Percentiles rank a stretch among this genome's conserved stretches.
These are phyloP conservation scores for Leccinum ochraceum DNA, from an alignment of 768 basidiomycete genomes.

Conservation along the genomic window DNA sequence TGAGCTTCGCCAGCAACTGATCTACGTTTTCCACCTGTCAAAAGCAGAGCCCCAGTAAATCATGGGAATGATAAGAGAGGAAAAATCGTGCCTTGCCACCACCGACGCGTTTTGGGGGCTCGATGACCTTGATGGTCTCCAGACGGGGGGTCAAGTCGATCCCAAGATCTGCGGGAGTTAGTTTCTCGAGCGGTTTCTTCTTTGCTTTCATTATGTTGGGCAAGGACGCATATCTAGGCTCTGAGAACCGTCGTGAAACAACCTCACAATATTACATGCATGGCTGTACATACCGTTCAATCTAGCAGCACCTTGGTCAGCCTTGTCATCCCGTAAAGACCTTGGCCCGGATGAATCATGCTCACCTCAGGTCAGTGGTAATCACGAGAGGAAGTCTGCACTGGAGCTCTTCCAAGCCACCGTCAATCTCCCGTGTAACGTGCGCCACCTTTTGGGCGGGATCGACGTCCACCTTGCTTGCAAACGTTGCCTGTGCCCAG, in stretches of 20 bases:
- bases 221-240: slow-evolving; percentile 96
- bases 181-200: slow-evolving; percentile 92
- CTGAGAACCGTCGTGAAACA: slow-evolving; percentile 39
- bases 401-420: slow-evolving; percentile 82
- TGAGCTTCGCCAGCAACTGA: slow-evolving; percentile 85
- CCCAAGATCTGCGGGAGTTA: slow-evolving; percentile 76
- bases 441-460: slow-evolving; percentile 58
- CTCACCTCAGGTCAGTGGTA: slow-evolving; percentile 91
- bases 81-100: slow-evolving; percentile 73
- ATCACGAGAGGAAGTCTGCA: slow-evolving; percentile 82
- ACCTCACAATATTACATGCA: not conserved
- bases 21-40: slow-evolving; percentile 78
- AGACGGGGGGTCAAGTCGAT: slow-evolving; percentile 82
- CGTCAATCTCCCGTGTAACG: slow-evolving; percentile 92
- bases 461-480: slow-evolving; percentile 81
- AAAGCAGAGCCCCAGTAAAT: not conserved
- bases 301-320: slow-evolving; percentile 36
- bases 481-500: slow-evolving; percentile 95
- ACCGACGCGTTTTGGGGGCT: slow-evolving; percentile 88
- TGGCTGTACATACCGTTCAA: slow-evolving; percentile 60
- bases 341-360: slow-evolving; percentile 5
- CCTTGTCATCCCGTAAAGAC: not conserved
- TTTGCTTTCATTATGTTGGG: slow-evolving; percentile 99
- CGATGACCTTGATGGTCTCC: slow-evolving; percentile 84
- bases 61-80: not conserved